Evolutionary conservation across 2,329 filamentous ascomycete species (phyloP).

Genomic region (Arachnopeziza araneosa): DNA sequence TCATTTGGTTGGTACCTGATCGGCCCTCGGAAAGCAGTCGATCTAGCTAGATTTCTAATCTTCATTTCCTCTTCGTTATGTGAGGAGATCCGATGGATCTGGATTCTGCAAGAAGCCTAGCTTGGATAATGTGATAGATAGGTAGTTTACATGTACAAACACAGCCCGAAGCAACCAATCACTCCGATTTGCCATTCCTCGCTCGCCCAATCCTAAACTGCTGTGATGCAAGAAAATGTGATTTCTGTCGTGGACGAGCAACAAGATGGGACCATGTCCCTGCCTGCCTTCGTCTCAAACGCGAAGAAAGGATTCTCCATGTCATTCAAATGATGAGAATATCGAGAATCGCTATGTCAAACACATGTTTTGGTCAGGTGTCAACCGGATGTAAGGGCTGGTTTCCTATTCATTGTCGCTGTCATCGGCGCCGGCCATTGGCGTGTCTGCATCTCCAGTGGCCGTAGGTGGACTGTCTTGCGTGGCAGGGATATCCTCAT

Average conservation of each 20-base stretch:
- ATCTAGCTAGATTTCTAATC: no score
- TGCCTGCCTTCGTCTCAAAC: no score
- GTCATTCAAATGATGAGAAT: background rate
- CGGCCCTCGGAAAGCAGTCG: no score
- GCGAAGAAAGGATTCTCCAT: no score
- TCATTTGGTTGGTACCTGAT: no score
- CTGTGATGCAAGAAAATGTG: background rate
- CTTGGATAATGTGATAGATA: background rate
- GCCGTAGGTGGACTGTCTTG: slow-evolving; percentile 25
- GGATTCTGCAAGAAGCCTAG: background rate
- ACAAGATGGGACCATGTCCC: no score
- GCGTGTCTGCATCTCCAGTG: slow-evolving; percentile 26
- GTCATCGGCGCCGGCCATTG: slow-evolving; percentile 24
- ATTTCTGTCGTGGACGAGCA: background rate
- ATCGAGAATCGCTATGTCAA: background rate
- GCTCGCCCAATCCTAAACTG: background rate
- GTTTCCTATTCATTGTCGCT: slow-evolving; percentile 20
- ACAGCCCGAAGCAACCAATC: background rate
- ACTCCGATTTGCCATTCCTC: background rate
- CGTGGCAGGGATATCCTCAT: slow-evolving; percentile 23
- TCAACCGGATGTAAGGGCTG: background rate
- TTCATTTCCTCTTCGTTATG: no score
- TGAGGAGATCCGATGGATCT: background rate
- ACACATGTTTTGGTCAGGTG: background rate
- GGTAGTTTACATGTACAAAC: background rate